Conservation (phyloP, 2,329 filamentous ascomycete species). For the Teratosphaeria viscida region DNA sequence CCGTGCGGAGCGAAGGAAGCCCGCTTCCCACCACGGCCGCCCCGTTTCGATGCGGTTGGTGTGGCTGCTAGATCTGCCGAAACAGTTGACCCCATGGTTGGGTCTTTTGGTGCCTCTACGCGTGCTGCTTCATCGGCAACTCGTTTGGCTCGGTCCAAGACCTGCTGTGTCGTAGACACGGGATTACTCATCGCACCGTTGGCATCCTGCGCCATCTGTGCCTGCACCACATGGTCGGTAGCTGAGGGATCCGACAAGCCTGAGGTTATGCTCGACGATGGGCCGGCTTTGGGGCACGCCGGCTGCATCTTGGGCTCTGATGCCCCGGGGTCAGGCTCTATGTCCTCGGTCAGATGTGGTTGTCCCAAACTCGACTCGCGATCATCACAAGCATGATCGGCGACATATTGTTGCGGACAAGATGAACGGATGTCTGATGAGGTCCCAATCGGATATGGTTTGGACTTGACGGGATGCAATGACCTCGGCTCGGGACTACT, state of each 20-base stretch:
- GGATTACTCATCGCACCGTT: not conserved
- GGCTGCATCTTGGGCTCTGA: not conserved
- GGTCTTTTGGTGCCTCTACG: not conserved
- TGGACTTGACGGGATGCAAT: too few relatives aligned
- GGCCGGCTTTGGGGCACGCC: not conserved
- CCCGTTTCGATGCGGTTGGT: slow-evolving; percentile 5
- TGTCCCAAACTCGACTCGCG: too few relatives aligned
- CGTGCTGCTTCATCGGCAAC: not conserved
- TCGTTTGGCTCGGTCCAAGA: not conserved
- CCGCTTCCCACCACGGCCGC: not conserved
- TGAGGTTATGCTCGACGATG: not conserved
- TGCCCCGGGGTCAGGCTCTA: not conserved
- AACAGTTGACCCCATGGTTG: not conserved
- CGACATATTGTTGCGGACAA: too few relatives aligned
- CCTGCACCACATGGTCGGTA: not conserved
- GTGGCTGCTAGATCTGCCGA: not conserved
- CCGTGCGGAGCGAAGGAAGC: not conserved
- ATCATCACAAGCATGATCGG: too few relatives aligned
- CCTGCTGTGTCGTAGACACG: not conserved
- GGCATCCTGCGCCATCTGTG: slow-evolving; percentile 15
- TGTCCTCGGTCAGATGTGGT: too few relatives aligned
- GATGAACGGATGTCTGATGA: too few relatives aligned
- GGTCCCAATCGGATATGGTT: too few relatives aligned
- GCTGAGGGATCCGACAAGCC: not conserved
- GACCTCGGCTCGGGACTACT: too few relatives aligned